These are phyloP conservation scores for Cryptococcus amylolentus DNA, from an alignment of 1,284 basidiomycete species.

Conservation along the genomic window DNA sequence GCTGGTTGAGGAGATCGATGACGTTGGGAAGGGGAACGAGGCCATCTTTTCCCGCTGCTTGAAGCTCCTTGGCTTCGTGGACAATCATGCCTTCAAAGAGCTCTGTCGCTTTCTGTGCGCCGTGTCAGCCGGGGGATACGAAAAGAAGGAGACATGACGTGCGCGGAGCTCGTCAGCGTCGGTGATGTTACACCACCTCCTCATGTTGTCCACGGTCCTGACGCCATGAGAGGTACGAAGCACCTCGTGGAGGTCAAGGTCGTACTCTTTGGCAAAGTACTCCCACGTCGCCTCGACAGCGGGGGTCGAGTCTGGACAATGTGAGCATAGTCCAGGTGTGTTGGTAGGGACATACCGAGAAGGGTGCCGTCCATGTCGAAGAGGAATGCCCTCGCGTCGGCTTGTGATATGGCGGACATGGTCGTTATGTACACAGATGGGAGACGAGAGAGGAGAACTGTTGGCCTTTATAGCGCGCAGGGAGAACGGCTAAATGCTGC, in stretches of 20 bases:
- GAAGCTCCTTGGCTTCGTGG: slow-evolving; percentile 37
- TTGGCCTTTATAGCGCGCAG: no score
- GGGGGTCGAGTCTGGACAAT: slow-evolving; percentile 42
- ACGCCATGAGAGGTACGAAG: slow-evolving; percentile 63
- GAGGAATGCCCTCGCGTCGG: slow-evolving; percentile 20
- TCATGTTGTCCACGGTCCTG: slow-evolving; percentile 66
- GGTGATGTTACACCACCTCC: slow-evolving; percentile 62
- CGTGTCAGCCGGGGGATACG: neutral
- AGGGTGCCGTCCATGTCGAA: slow-evolving; percentile 50
- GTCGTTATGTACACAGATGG: neutral
- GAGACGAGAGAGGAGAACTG: no score
- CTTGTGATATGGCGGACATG: slow-evolving; percentile 3
- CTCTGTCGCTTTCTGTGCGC: slow-evolving; percentile 26
- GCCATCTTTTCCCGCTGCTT: slow-evolving; percentile 41
- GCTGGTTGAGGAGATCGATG: slow-evolving; percentile 28
- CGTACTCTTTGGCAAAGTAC: slow-evolving; percentile 40
- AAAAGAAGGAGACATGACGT: slow-evolving; percentile 9
- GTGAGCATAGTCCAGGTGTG: neutral
- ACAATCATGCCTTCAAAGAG: slow-evolving; percentile 48
- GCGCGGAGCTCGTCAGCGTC: slow-evolving; percentile 61
- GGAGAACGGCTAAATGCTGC: no score
- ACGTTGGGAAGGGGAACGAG: slow-evolving; percentile 47
- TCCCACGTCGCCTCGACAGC: slow-evolving; percentile 47
- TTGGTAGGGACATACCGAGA: slow-evolving; percentile 28
- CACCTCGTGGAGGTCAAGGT: slow-evolving; percentile 45